Evolutionary conservation across 2,329 filamentous ascomycete species (phyloP), one percentile per base, ranked within the genome.

Genomic region (Pseudomassariella vexata): DNA sequence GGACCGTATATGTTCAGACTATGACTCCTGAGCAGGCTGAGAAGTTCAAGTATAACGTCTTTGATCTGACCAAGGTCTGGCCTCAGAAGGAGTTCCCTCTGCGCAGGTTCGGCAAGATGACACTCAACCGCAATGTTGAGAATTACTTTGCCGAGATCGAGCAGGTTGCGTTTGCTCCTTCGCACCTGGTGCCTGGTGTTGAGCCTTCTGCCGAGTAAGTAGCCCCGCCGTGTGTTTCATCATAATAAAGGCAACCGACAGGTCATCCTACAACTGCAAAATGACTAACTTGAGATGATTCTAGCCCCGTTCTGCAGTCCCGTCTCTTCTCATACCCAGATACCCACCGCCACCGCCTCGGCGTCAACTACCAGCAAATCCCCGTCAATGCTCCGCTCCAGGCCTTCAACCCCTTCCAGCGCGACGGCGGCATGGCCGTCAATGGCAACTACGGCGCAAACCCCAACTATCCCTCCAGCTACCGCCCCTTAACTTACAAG

Each of bases 111-210:
- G 79, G 79, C 29, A 68, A 69, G 37, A 56, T 85, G 37, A 80
- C 73, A 1, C 66, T 85, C 16, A 81, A 82, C 57, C 65, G 67
- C 52, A 84, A 83, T 49, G 62, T 68, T 2, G 56, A 70, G 33
- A 83, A 85, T 57, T 84, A 82, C 60, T 82, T 83, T 47, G 66
- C 71, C 28, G 80, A 86, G 48, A 72, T 82, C 28, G 79, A 85
- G 52, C 78, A 84, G 55, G 70, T 74, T 0, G 73, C 76, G 1
- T 85, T 84, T 47, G 76, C 73, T 0, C 79, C 80, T 0, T 72
- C 71, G 1, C 76, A 72, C 38, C 60, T 84, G 50, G 74, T 82
- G 0, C 78, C 77, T 0, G 80, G 80, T 2, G 65, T 79, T 28
- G 76, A 70, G 32, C 69, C 76, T 0, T 74, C 73, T 0, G 72